Evolutionary conservation across 1,284 basidiomycete species (phyloP), one percentile per base, ranked within the genome.

Genomic region (Neolentinus lepideus): DNA sequence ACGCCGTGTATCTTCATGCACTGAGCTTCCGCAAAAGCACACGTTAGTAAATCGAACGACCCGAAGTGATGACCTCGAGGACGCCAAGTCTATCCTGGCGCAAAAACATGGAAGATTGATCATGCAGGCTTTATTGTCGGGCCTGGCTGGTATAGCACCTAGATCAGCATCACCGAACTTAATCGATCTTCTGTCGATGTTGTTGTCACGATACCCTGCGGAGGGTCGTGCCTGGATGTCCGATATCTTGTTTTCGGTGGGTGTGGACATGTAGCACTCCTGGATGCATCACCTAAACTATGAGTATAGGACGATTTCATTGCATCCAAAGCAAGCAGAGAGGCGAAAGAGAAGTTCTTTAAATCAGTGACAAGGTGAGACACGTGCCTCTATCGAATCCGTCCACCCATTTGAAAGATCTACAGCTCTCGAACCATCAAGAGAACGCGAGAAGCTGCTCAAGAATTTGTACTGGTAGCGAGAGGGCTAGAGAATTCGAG

Each of bases 121-220:
- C 55, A 80, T 94, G 66, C 78, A 80, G 16, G 88, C 87, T 0
- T 68, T 93, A 1, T 67, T 95, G 4, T 76, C 78, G 54, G 92
- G 88, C 16, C 90, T 94, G 45, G 92, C 89, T 0, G 84, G 87
- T 10, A 78, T 87, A 10, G 88, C 92, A 1, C 93, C 93, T 0
- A 75, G 92, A 55, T 91, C 89, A 24, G 85, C 83, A n/a, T 84
- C 88, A 8, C 85, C 82, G 10, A 94, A 95, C 65, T 73, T 94
- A 24, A 87, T 91, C 4, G 92, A 94, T 62, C 69, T 94, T 31
- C 71, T 95, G 46, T 83, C 85, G 3, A 80, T 77, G 26, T 68
- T 94, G 38, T 73, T 84, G 31, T 76, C 75, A 9, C 76, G 87
- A 43, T 75, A 77, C 60, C 78, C 75, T 12, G 71, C 69, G 38